A percentile compares a stretch with the other conserved stretches of the same genome.
Evolutionary conservation across 306 rosid genomes (phyloP).

Genomic region (Cicer cuneatum): DNA sequence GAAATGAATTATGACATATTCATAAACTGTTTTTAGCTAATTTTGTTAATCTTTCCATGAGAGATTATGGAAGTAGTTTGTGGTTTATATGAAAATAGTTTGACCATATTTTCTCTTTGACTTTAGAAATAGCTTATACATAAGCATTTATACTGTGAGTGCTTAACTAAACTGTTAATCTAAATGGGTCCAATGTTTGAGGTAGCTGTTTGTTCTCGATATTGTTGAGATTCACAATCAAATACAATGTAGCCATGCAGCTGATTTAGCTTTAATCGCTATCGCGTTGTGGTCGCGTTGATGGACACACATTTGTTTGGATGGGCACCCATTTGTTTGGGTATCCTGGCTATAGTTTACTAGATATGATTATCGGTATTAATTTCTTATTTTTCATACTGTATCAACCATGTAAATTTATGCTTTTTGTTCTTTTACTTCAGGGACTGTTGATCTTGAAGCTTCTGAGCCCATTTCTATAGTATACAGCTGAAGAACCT

Average conservation of each 20-base stretch:
- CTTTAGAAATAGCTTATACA: neutral
- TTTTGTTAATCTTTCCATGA: neutral
- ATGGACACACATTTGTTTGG: too few species aligned
- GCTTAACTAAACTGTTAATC: neutral
- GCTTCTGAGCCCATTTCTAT: conserved; percentile 53
- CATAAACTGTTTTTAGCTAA: neutral
- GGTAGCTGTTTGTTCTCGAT: neutral
- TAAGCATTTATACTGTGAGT: neutral
- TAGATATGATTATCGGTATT: neutral
- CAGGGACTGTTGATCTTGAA: conserved; percentile 48
- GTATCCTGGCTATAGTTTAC: neutral
- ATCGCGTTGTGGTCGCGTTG: too few species aligned
- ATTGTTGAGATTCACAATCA: neutral
- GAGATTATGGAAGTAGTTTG: neutral
- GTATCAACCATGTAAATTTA: neutral
- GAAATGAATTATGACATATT: too few species aligned
- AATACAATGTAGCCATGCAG: neutral
- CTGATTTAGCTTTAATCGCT: too few species aligned
- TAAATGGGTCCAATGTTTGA: neutral
- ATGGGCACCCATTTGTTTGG: too few species aligned
- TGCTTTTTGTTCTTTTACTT: neutral
- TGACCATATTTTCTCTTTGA: neutral
- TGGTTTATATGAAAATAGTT: neutral
- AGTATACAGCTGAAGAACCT: conserved; percentile 45
- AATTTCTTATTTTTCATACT: neutral